Evolutionary conservation across 768 basidiomycete genomes (phyloP), one percentile per base, ranked within the genome.

Genomic region (Collybiopsis luxurians): DNA sequence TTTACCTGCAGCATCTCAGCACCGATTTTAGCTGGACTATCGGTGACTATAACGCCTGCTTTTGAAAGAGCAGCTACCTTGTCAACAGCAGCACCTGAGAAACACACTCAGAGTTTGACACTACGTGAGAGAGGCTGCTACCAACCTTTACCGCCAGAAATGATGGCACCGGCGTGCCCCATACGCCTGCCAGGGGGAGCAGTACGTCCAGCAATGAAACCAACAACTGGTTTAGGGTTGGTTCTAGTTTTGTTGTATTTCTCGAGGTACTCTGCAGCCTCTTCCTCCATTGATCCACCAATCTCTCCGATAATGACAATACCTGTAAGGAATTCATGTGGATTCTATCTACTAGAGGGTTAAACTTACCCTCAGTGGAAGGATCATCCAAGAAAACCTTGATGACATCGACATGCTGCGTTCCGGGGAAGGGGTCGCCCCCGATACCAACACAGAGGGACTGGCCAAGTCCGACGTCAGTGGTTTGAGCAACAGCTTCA

Each of bases 301-400:
- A 99, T 99, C 76, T 99, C 97, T 59, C 97, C 97, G 64, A 99
- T 99, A 60, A 98, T 79, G 60, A 99, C 96, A 62, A 99, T 95
- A 64, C 95, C 92, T 93, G 40, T 4, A 28, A 13, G 40, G 2
- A 50, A 50, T 30, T 1, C 55, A 21, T n/a, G 30, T 12, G 17
- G n/a, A 40, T 26, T 55, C 36, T n/a, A 26, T 66, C 57, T 39
- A 52, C 26, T 43, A 36, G 31, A 27, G 44, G 13, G 34, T 15
- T 24, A 53, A 39, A 58, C 75, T 34, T 58, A 91, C 93, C 97
- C 75, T 98, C 86, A 1, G 97, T 98, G 57, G 88, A 86, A 55
- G 90, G 89, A 69, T 99, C 96, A 34, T 95, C 87, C 48, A 99
- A 85, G 81, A 98, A 93, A 57, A 98, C 85, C 71, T 95, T 98